Conservation (phyloP, 2,329 filamentous ascomycete species). For the Penicillium nordicum region DNA sequence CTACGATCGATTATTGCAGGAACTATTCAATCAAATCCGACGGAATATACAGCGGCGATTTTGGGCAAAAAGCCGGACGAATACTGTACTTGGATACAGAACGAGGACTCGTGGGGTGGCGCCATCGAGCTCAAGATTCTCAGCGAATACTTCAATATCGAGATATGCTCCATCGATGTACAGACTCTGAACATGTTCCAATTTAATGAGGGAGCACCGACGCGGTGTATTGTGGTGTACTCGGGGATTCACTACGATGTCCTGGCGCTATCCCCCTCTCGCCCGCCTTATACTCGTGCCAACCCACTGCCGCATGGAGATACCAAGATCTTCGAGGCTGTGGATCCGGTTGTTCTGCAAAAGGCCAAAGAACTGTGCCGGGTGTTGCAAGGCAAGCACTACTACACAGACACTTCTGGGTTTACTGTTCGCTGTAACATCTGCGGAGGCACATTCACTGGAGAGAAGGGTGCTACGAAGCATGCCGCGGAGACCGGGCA, state of each 20-base stretch:
- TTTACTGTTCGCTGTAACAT: slow-evolving; percentile 75
- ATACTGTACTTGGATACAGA: slow-evolving; percentile 79
- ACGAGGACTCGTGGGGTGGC: slow-evolving; percentile 82
- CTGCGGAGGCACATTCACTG: slow-evolving; percentile 43
- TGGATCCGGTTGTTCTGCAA: slow-evolving; percentile 54
- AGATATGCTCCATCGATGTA: slow-evolving; percentile 83
- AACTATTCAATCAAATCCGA: slow-evolving; percentile 69
- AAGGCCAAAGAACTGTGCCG: slow-evolving; percentile 63
- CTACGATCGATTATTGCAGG: slow-evolving; percentile 75
- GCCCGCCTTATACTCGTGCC: slow-evolving; percentile 54
- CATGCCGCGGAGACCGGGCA: slow-evolving; percentile 49
- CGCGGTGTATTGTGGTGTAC: slow-evolving; percentile 78
- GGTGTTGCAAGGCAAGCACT: slow-evolving; percentile 68
- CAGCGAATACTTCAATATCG: slow-evolving; percentile 77
- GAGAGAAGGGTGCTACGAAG: slow-evolving; percentile 46
- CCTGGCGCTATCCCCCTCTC: slow-evolving; percentile 68
- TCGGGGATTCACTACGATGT: slow-evolving; percentile 93
- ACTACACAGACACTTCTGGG: slow-evolving; percentile 82
- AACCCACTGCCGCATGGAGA: slow-evolving; percentile 70
- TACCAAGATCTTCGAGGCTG: slow-evolving; percentile 66
- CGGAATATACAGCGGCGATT: slow-evolving; percentile 71
- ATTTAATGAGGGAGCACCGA: slow-evolving; percentile 71
- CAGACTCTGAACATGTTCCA: slow-evolving; percentile 64
- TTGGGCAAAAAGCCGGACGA: slow-evolving; percentile 68
- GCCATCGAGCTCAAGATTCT: slow-evolving; percentile 86